Percentiles rank a stretch among this genome's conserved stretches.
These are phyloP conservation scores for Vaccinium macrocarpon DNA, from an alignment of 148 eudicot genomes.

Conservation along the genomic window DNA sequence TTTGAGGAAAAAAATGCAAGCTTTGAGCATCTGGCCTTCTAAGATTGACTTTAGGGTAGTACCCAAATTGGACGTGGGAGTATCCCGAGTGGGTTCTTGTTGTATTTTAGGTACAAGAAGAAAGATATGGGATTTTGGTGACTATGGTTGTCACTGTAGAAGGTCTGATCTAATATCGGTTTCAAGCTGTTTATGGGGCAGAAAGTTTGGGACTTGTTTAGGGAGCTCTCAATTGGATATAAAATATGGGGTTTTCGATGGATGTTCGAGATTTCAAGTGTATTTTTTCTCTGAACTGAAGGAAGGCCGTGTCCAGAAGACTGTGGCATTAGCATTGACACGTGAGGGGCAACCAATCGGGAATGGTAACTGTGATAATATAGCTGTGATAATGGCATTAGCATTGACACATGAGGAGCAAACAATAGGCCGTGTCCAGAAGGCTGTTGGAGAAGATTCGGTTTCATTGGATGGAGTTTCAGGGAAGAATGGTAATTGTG, in stretches of 20 bases:
- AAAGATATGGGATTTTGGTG: constrained; percentile 29
- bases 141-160: constrained; percentile 14
- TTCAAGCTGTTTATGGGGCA: constrained; percentile 22
- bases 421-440: constrained; percentile 17
- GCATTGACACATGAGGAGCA: constrained; percentile 51
- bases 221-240: constrained; percentile 20
- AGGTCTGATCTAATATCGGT: constrained; percentile 21
- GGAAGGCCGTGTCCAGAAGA: constrained; percentile 18
- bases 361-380: constrained; percentile 12
- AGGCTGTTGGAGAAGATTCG: constrained; percentile 28
- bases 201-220: constrained; percentile 19
- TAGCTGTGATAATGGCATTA: constrained; percentile 28
- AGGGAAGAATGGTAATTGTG: constrained; percentile 18
- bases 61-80: constrained; percentile 41
- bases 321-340: constrained; percentile 42
- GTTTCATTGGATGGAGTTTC: constrained; percentile 22
- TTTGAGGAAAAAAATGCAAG: constrained; percentile 69
- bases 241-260: constrained; percentile 25
- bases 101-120: constrained; percentile 32
- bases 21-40: constrained; percentile 53
- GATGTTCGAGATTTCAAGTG: constrained; percentile 16
- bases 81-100: constrained; percentile 27
- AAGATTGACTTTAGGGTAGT: constrained; percentile 39
- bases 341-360: constrained; percentile 46
- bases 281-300: constrained; percentile 20